A percentile compares a stretch with the other conserved stretches of the same genome.
These are phyloP conservation scores for Isatis lusitanica DNA, from an alignment of 441 rosid genomes.

Conservation along the genomic window DNA sequence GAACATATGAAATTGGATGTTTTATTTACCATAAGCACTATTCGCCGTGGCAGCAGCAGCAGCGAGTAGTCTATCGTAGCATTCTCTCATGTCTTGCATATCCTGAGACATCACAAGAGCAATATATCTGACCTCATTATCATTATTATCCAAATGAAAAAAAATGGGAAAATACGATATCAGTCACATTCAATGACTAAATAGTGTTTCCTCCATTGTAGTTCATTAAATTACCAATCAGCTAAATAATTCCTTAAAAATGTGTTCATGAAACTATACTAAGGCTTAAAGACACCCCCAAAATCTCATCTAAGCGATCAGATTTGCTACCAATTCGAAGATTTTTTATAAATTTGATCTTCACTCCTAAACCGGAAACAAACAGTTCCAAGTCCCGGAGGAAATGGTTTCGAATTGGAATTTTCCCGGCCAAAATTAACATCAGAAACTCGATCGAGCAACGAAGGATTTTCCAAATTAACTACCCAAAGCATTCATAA, in stretches of 20 bases:
- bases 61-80: conserved; percentile 93
- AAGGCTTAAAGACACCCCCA: neutral
- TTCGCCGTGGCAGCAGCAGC: conserved; percentile 96
- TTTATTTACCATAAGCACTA: conserved; percentile 79
- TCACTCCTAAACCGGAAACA: neutral
- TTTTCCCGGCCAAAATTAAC: neutral
- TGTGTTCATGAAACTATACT: neutral
- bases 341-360: neutral
- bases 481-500: conserved; percentile 4
- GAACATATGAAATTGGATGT: neutral
- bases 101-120: conserved; percentile 52
- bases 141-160: neutral
- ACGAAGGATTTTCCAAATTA: neutral
- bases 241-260: neutral
- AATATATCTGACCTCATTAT: neutral
- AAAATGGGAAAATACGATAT: neutral
- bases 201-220: neutral
- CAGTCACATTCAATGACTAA: neutral
- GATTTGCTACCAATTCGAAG: conserved; percentile 20
- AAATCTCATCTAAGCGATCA: neutral
- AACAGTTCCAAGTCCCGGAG: neutral
- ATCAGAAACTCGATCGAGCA: conserved; percentile 15
- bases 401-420: neutral
- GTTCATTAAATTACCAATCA: neutral
- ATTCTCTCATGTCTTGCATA: conserved; percentile 84